Conservation (phyloP, 2,329 filamentous ascomycete genomes). For the Arthroderma uncinatum region DNA sequence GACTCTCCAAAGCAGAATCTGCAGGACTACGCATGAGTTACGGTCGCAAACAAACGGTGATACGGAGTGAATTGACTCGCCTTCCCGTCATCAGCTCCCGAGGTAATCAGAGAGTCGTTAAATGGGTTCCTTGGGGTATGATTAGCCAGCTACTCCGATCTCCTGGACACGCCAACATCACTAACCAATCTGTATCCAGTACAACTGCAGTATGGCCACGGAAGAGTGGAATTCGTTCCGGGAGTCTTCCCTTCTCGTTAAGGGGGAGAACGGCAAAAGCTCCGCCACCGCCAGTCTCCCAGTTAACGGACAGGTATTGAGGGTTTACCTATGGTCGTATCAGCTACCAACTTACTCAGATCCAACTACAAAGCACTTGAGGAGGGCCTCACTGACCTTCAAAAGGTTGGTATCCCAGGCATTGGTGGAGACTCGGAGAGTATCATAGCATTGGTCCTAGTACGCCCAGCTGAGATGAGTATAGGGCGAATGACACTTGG, state of each 20-base stretch:
- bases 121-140: conserved; percentile 68
- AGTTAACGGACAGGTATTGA: conserved; percentile 93
- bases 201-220: conserved; percentile 92
- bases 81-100: conserved; percentile 92
- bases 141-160: conserved; percentile 3
- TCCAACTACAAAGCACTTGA: not conserved
- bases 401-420: conserved; percentile 98
- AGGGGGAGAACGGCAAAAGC: conserved; percentile 93
- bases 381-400: conserved; percentile 55
- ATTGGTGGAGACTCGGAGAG: conserved; percentile 92
- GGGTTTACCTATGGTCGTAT: conserved; percentile 63
- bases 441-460: conserved; percentile 93
- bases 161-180: conserved; percentile 8
- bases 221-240: conserved; percentile 88
- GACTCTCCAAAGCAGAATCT: conserved; percentile 89
- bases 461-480: not conserved
- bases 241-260: conserved; percentile 77
- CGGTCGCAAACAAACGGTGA: conserved; percentile 52
- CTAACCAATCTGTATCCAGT: conserved; percentile 90
- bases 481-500: not conserved
- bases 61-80: conserved; percentile 24
- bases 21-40: not conserved
- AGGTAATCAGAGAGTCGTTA: conserved; percentile 85
- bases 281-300: conserved; percentile 90
- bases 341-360: conserved; percentile 5